phyloP scores from a whole-genome alignment of 305 asterid genomes.

The Fraxinus greggii region DNA sequence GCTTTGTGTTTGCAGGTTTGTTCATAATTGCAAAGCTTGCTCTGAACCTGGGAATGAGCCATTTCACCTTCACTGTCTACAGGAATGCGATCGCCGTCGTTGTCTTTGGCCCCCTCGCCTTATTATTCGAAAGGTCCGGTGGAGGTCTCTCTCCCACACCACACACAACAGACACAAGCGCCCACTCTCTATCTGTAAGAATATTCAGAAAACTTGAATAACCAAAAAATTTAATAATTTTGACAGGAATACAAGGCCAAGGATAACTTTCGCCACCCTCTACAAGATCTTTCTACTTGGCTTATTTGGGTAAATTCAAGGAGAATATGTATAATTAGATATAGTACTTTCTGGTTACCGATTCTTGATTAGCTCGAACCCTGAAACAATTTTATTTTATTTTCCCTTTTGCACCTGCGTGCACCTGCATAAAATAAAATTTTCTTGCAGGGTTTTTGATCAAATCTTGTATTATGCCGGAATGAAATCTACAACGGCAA shows the following conservation, averaged over 20 bases:
- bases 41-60: constrained; percentile 60
- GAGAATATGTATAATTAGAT: no score
- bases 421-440: neutral
- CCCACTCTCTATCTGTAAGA: neutral
- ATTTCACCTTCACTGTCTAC: constrained; percentile 55
- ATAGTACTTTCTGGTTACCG: no score
- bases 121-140: constrained; percentile 38
- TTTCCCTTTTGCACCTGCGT: no score
- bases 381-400: neutral
- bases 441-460: constrained; percentile 48
- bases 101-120: constrained; percentile 58
- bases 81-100: constrained; percentile 50
- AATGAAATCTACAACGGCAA: constrained; percentile 63
- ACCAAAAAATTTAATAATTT: neutral
- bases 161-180: neutral
- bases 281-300: constrained; percentile 56
- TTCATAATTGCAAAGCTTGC: constrained; percentile 60
- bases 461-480: constrained; percentile 65
- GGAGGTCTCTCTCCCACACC: constrained; percentile 27
- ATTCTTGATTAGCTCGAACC: neutral
- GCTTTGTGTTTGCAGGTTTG: constrained; percentile 51
- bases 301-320: constrained; percentile 49
- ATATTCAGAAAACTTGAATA: neutral
- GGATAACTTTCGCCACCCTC: constrained; percentile 47
- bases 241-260: constrained; percentile 68